These are phyloP conservation scores for Gyrodon lividus DNA, from an alignment of 768 basidiomycete genomes.

Conservation along the genomic window DNA sequence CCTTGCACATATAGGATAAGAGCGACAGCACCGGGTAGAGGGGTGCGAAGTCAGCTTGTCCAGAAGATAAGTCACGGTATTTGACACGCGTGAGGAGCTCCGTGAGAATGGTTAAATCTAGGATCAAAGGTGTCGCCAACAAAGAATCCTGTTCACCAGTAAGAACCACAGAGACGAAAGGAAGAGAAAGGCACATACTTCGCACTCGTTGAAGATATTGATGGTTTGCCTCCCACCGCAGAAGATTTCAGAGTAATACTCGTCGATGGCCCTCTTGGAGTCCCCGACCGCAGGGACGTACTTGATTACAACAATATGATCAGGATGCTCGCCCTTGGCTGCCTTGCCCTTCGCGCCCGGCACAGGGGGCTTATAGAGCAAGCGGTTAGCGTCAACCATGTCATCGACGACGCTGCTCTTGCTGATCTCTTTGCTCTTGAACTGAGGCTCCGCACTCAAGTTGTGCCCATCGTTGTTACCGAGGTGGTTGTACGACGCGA, in stretches of 20 bases:
- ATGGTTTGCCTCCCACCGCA: slow-evolving; percentile 93
- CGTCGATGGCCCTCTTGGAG: slow-evolving; percentile 98
- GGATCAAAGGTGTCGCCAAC: slow-evolving; percentile 92
- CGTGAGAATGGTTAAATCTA: slow-evolving; percentile 90
- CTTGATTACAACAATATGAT: slow-evolving; percentile 96
- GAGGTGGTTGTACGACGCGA: slow-evolving; percentile 97
- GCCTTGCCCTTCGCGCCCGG: slow-evolving; percentile 51
- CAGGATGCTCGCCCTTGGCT: slow-evolving; percentile 93
- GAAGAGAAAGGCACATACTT: slow-evolving; percentile 43
- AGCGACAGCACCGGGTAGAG: slow-evolving; percentile 91
- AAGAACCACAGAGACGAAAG: background rate
- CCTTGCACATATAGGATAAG: slow-evolving; percentile 97
- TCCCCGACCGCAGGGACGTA: slow-evolving; percentile 96
- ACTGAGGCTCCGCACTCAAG: slow-evolving; percentile 86
- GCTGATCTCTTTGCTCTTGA: slow-evolving; percentile 98
- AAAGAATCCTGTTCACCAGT: slow-evolving; percentile 70
- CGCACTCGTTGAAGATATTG: slow-evolving; percentile 98
- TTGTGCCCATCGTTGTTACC: slow-evolving; percentile 98
- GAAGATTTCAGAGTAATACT: slow-evolving; percentile 98
- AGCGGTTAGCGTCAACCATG: slow-evolving; percentile 90
- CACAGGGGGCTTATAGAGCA: slow-evolving; percentile 84
- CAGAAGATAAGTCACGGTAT: slow-evolving; percentile 62
- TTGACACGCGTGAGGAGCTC: slow-evolving; percentile 92
- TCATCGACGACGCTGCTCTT: slow-evolving; percentile 98
- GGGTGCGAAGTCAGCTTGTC: slow-evolving; percentile 66